These are phyloP conservation scores for Alnus glutinosa DNA, from an alignment of 306 rosid species.

Conservation along the genomic window DNA sequence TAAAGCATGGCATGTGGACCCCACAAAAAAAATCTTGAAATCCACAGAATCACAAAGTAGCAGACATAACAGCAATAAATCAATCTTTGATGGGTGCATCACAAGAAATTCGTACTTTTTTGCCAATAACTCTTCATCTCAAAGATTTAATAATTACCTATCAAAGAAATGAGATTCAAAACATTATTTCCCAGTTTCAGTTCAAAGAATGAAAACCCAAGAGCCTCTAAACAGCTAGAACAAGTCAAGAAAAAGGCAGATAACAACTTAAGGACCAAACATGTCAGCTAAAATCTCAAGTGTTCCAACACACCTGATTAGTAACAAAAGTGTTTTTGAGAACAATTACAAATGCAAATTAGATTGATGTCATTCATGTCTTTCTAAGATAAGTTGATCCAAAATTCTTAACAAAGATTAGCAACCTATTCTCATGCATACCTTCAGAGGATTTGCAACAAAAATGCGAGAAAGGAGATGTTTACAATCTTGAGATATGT, in stretches of 20 bases:
- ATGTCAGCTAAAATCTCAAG: neutral
- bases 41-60: neutral
- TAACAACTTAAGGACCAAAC: too few species aligned
- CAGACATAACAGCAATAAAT: neutral
- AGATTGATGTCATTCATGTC: neutral
- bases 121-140: neutral
- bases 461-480: conserved; percentile 78
- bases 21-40: neutral
- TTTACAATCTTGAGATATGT: conserved; percentile 78
- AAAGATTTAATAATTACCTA: neutral
- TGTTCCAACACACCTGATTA: neutral
- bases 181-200: neutral
- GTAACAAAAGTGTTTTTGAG: neutral
- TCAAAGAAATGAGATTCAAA: neutral
- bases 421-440: conserved; percentile 30
- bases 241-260: neutral
- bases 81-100: neutral
- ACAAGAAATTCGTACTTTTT: neutral
- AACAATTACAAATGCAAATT: neutral
- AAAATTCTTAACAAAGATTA: conserved; percentile 1
- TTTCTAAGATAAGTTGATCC: neutral
- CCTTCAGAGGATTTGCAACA: conserved; percentile 69
- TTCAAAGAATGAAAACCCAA: neutral
- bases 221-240: neutral
- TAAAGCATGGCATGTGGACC: neutral